Base-by-base conservation (phyloP, 2,329 filamentous ascomycete species). In the Nothopassalora personata region DNA sequence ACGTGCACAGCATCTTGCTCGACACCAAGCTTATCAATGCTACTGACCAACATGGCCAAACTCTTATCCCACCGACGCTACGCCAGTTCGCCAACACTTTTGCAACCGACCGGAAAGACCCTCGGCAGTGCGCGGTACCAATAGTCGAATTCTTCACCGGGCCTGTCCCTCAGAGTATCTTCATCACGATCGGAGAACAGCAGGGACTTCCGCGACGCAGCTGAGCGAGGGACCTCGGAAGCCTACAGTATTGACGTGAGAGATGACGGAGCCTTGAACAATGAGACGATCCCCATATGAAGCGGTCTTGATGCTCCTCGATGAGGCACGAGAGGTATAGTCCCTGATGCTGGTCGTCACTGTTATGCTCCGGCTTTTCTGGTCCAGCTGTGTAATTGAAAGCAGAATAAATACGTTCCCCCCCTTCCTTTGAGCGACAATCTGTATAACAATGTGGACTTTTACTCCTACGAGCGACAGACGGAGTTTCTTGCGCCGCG, bases 361-460 rank as follows among this genome's bases (percentile, higher is more conserved):
- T 85, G 78, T 67, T 85, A 85, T 63, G 79, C 82, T 0, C 72
- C 76, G 6, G 73, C 77, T 13, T 85, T 83, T 61, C 65, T 85
- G 15, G 74, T 77, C 45, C 82, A 85, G n/a, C 72, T 85, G 62
- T 85, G 83, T 69, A 76, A 79, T 0, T 85, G 83, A 73, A 86
- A 85, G 65, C 79, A 84, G 62, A 84, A n/a, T n/a, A n/a, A n/a
- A n/a, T n/a, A 83, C 61, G 79, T 78, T 1, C 80, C 85, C 54
- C 83, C 85, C 48, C 69, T 85, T 18, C 83, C 86, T 66, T 74
- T 83, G 3, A 83, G 78, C 60, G 83, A 86, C 66, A 85, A 84
- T 63, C 70, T 82, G 3, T 77, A 77, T 66, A 77, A 80, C 47
- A 82, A 81, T 36, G 72, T 77, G 1, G 72, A 75, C 23, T 74